phyloP scores from a whole-genome alignment of 2,329 filamentous ascomycete genomes.

The Apiospora arundinis region DNA sequence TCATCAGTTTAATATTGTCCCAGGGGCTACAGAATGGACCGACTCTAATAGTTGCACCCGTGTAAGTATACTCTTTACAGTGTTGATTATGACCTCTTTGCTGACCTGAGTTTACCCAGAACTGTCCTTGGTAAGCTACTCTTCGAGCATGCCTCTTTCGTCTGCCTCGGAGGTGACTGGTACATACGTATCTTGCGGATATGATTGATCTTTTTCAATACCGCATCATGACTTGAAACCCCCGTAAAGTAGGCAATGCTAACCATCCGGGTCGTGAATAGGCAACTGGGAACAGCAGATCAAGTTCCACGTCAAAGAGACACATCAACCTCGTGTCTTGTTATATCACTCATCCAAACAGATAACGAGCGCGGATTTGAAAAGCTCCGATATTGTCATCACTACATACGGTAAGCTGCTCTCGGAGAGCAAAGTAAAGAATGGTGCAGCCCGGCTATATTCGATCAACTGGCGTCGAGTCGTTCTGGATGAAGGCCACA shows the following conservation, averaged over 20 bases:
- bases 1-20: constrained; percentile 78
- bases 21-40: constrained; percentile 57
- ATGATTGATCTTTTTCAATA: not conserved
- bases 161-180: not conserved
- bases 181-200: not conserved
- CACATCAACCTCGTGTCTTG: constrained; percentile 69
- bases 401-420: constrained; percentile 83
- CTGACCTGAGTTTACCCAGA: not conserved
- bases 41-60: constrained; percentile 81
- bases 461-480: constrained; percentile 75
- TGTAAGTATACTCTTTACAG: constrained; percentile 57
- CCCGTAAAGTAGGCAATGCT: not conserved
- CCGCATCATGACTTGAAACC: not conserved
- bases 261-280: constrained; percentile 54
- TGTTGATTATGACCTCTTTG: not conserved
- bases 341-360: constrained; percentile 72
- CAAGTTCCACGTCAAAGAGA: constrained; percentile 69
- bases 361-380: constrained; percentile 63
- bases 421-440: constrained; percentile 63
- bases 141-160: not conserved
- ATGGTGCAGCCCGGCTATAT: constrained; percentile 48
- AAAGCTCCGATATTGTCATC: constrained; percentile 76
- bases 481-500: constrained; percentile 84
- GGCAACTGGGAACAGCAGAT: constrained; percentile 90
- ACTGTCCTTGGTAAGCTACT: not conserved